Evolutionary conservation across 176 grass and related monocot species (phyloP).

Genomic region (Bromus sterilis): DNA sequence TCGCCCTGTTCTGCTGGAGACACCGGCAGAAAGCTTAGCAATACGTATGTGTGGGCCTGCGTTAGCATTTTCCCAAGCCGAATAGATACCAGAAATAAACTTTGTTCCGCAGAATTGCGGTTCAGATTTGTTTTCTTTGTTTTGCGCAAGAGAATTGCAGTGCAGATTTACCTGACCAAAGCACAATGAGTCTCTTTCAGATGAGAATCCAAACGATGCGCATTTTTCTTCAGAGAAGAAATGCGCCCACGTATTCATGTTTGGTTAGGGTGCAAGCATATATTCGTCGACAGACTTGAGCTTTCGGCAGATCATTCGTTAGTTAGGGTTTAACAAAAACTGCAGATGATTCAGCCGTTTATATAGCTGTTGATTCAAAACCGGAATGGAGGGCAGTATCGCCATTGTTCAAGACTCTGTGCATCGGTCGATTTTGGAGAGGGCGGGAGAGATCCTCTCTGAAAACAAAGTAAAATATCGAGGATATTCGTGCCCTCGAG

Average conservation of each 20-base stretch:
- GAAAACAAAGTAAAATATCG: neutral
- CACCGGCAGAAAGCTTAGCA: constrained; percentile 1
- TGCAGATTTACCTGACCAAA: neutral
- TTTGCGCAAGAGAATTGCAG: neutral
- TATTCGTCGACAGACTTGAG: neutral
- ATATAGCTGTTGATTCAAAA: neutral
- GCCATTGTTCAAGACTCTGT: neutral
- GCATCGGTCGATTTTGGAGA: neutral
- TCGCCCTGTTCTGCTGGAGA: constrained; percentile 9
- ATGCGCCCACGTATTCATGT: neutral
- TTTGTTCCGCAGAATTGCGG: neutral
- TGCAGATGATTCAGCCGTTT: no score
- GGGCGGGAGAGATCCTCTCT: neutral
- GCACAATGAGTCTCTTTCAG: neutral
- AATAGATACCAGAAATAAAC: neutral
- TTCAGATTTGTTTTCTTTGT: neutral
- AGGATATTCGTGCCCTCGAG: constrained; percentile 5
- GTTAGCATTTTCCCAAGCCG: neutral
- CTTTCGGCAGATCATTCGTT: constrained; percentile 2
- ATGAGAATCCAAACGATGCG: neutral
- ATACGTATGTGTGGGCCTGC: constrained; percentile 1
- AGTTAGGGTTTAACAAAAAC: neutral
- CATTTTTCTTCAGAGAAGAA: neutral
- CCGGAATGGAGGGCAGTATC: neutral
- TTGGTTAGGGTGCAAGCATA: neutral